phyloP scores from a whole-genome alignment of 345 rosid genomes.

The Erysimum cheiranthoides region DNA sequence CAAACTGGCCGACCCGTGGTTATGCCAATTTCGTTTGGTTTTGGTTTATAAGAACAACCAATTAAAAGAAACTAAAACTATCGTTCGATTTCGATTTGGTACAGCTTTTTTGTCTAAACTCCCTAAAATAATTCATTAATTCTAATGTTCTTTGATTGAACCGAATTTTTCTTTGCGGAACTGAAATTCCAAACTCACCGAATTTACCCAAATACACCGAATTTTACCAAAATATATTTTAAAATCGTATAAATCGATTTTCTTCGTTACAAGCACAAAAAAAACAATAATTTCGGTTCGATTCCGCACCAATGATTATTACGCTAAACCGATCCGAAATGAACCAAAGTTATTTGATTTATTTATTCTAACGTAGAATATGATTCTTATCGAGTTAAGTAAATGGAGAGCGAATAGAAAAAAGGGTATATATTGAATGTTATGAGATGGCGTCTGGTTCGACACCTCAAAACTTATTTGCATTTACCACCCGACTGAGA shows the following conservation, averaged over 20 bases:
- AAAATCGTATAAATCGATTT: too few species aligned
- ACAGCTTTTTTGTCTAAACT: too few species aligned
- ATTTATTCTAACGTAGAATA: neutral
- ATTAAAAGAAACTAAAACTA: neutral
- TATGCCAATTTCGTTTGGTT: neutral
- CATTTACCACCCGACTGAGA: constrained; percentile 15
- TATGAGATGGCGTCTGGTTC: neutral
- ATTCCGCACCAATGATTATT: neutral
- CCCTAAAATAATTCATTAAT: too few species aligned
- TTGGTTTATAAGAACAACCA: neutral
- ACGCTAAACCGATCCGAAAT: neutral
- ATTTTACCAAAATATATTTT: too few species aligned
- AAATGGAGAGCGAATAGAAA: neutral
- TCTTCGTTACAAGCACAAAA: too few species aligned
- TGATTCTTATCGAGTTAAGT: neutral
- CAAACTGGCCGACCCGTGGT: neutral
- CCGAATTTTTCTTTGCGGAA: too few species aligned
- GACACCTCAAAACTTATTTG: constrained; percentile 15
- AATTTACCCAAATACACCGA: too few species aligned
- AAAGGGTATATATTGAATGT: neutral
- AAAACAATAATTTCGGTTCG: neutral
- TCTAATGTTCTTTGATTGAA: too few species aligned
- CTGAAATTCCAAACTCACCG: too few species aligned
- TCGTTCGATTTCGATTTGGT: neutral
- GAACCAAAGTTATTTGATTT: neutral